Base-by-base conservation (phyloP, 75 land plant genomes). In the Cryptomeria japonica region DNA sequence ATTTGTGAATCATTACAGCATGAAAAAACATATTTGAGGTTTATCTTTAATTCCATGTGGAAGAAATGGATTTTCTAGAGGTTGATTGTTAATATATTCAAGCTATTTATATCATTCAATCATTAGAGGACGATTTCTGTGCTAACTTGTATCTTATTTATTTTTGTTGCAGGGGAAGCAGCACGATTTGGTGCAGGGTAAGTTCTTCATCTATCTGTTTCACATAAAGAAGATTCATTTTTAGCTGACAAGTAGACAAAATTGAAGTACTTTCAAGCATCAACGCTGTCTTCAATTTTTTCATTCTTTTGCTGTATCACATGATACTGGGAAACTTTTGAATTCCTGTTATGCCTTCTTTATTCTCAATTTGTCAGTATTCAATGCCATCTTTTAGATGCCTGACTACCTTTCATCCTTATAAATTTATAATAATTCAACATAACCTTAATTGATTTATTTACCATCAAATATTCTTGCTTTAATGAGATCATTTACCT, bases 111-210 rank as follows among this genome's bases (percentile, higher is more conserved):
- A 82, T 25, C 14, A 41, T 82, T 10, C 46, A n/a, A 44, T 46
- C 25, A 46, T 46, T 44, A n/a, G 14, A 46, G 31, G 16, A 46
- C 13, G 6, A 46, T 82, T 46, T 82, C 49, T 46, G 3, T 46
- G 5, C 28, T 42, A 44, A 82, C 22, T 22, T 82, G 31, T 82
- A 28, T 82, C 31, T 18, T 80, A 22, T 42, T 82, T 44, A 28
- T 82, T 11, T 46, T 14, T 85, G 64, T 89, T 90, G 91, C 94
- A 97, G 99, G 98, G 39, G 95, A 94, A 88, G 79, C 96, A 86
- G 96, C 99, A 76, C 93, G 94, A 76, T 93, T 95, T 90, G 97
- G 99, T 87, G 98, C 99, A 47, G 99, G 99, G 99, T 97, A 92
- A 46, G 94, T 75, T 25, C 77, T 28, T 72, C 75, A 46, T 41